phyloP scores from a whole-genome alignment of 345 rosid species.

The Euphorbia tirucalli region DNA sequence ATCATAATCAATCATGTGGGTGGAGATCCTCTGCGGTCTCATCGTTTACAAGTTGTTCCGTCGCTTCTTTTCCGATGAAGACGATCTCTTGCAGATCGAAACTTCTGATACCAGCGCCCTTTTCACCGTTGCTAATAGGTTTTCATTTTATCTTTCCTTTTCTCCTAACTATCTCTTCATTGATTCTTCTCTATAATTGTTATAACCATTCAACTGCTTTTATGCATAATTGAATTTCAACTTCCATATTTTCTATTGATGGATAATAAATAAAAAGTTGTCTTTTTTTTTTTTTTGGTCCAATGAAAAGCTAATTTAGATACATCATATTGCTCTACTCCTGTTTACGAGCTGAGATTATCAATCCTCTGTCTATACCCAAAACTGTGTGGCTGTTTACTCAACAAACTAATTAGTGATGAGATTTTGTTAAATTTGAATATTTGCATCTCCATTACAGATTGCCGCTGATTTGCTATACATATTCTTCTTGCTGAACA shows the following conservation, averaged over 20 bases:
- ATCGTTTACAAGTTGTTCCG: constrained; percentile 51
- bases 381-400: neutral
- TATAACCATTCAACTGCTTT: neutral
- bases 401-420: neutral
- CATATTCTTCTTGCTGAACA: too few relatives aligned
- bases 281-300: too few relatives aligned
- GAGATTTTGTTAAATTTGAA: neutral
- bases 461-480: neutral
- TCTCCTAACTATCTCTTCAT: too few relatives aligned
- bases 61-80: constrained; percentile 46
- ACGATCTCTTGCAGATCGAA: constrained; percentile 53
- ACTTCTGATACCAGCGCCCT: constrained; percentile 62
- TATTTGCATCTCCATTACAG: neutral
- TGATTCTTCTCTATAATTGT: neutral
- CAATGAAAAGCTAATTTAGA: neutral
- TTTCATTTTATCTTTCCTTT: neutral
- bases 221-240: too few relatives aligned
- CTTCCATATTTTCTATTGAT: too few relatives aligned
- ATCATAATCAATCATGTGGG: constrained; percentile 54
- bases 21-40: constrained; percentile 70
- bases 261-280: too few relatives aligned
- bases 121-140: constrained; percentile 75
- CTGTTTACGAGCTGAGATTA: neutral
- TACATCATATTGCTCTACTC: neutral
- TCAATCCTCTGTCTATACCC: neutral